phyloP scores from a whole-genome alignment of 495 filamentous ascomycete species.

The Parachaetomium inaequale region DNA sequence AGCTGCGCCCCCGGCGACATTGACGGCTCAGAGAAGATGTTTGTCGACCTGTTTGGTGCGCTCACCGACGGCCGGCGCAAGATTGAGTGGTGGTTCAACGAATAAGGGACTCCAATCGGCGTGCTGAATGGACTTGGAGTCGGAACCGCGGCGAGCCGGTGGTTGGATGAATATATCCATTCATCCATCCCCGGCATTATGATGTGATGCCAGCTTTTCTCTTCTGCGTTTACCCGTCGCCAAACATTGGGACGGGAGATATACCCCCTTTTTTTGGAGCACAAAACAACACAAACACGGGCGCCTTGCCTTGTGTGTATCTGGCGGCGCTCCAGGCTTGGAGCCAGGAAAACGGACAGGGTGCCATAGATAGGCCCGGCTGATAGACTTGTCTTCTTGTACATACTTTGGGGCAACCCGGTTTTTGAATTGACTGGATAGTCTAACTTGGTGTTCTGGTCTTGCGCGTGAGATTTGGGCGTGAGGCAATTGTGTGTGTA shows the following conservation, averaged over 20 bases:
- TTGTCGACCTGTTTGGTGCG: constrained; percentile 40
- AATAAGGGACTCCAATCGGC: not conserved
- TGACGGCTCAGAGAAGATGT: constrained; percentile 48
- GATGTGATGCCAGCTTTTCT: constrained; percentile 17
- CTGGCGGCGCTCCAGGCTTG: not conserved
- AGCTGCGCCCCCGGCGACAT: constrained; percentile 53
- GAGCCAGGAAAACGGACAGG: constrained; percentile 4
- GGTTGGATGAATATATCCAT: not conserved
- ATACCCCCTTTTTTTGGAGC: constrained; percentile 13
- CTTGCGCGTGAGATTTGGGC: too few relatives aligned
- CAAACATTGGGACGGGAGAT: constrained; percentile 6
- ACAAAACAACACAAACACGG: not conserved
- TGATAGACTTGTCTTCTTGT: constrained; percentile 31
- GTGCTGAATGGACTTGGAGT: not conserved
- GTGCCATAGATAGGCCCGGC: constrained; percentile 1
- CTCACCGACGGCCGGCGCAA: constrained; percentile 35
- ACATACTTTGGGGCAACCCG: constrained; percentile 23
- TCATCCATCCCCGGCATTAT: not conserved
- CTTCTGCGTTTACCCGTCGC: constrained; percentile 5
- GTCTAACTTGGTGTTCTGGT: not conserved
- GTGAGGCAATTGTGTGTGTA: not conserved
- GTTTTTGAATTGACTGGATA: not conserved
- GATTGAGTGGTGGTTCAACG: constrained; percentile 43
- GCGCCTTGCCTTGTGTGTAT: constrained; percentile 8
- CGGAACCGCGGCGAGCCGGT: not conserved